Base-by-base conservation (phyloP, 208 protist species). In the Naegleria gruberi region DNA sequence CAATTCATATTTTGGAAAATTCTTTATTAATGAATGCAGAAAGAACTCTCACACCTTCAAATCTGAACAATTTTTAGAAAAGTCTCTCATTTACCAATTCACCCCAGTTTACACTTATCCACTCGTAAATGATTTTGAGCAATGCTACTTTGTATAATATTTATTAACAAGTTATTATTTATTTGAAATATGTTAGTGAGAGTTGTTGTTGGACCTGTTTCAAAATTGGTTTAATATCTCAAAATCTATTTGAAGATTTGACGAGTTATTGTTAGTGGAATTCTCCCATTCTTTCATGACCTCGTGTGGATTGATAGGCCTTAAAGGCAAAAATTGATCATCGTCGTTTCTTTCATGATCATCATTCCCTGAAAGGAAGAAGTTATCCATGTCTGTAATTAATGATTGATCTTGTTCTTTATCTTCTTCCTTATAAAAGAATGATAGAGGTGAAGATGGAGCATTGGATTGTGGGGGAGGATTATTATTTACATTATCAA, bases 1-100 rank as follows among this genome's bases (percentile, higher is more conserved):
- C 6, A 94, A 89, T 42, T 91, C 94, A 91, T 46, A 83, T 23
- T 40, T 93, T 30, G 83, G 92, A 19, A 88, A 91, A 43, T 93
- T 93, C 77, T 93, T 94, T n/a, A 87, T 94, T 0, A 82, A 90
- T 47, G 92, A 94, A 46, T 86, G 82, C n/a, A 8, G 82, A 47
- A 86, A 46, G 34, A 86, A 86, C 41, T 65, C 30, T 19, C 51
- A 65, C 51, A 4, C 19, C 15, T 65, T 65, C 30, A 65, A 65
- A 65, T 65, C 51, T 10, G 30, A 23, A 30, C 51, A 65, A 65
- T 3, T 19, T 23, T 10, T 30, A 65, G 51, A 65, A 30, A 23
- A 10, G 15, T 10, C 51, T 65, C 51, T 65, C 51, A 65, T 65
- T 65, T 65, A 65, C 12, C 51, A 65, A 10, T 65, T 30, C 51